Evolutionary conservation across 2,329 filamentous ascomycete species (phyloP).

Genomic region (Phaeoacremonium minimum): DNA sequence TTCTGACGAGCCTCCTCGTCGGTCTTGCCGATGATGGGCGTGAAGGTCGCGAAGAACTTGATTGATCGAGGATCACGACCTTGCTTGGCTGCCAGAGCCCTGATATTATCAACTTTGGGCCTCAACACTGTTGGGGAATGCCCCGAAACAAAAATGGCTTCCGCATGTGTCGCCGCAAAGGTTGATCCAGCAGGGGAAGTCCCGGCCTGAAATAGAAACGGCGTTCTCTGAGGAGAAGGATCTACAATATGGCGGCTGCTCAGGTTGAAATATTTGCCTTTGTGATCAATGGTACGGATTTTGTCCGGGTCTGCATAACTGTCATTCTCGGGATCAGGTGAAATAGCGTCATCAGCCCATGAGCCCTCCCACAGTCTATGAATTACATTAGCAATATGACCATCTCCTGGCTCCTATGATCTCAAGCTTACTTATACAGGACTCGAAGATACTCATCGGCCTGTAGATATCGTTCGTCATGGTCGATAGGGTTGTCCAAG

Average conservation of each 20-base stretch:
- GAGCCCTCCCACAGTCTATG: slow-evolving; percentile 38
- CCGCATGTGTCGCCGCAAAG: slow-evolving; percentile 48
- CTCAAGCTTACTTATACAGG: slow-evolving; percentile 48
- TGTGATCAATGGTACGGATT: slow-evolving; percentile 48
- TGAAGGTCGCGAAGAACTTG: slow-evolving; percentile 42
- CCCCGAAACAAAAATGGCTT: slow-evolving; percentile 49
- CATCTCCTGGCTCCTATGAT: not conserved
- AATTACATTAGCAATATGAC: not conserved
- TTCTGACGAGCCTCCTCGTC: slow-evolving; percentile 42
- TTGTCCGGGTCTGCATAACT: slow-evolving; percentile 44
- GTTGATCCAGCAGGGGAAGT: slow-evolving; percentile 46
- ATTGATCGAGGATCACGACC: slow-evolving; percentile 46
- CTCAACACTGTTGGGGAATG: slow-evolving; percentile 39
- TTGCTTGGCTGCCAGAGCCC: slow-evolving; percentile 36
- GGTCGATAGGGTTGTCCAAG: slow-evolving; percentile 46
- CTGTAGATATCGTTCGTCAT: slow-evolving; percentile 46
- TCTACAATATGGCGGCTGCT: slow-evolving; percentile 33
- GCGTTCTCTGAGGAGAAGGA: slow-evolving; percentile 44
- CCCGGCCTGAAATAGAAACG: slow-evolving; percentile 49
- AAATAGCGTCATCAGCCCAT: slow-evolving; percentile 41
- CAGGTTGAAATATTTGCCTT: slow-evolving; percentile 41
- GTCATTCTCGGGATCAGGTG: slow-evolving; percentile 39
- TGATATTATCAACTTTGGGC: slow-evolving; percentile 43
- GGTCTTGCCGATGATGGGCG: slow-evolving; percentile 35
- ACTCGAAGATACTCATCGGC: slow-evolving; percentile 51